These are phyloP conservation scores for Tylopilus subfusipes DNA, from an alignment of 768 basidiomycete species.

Conservation along the genomic window DNA sequence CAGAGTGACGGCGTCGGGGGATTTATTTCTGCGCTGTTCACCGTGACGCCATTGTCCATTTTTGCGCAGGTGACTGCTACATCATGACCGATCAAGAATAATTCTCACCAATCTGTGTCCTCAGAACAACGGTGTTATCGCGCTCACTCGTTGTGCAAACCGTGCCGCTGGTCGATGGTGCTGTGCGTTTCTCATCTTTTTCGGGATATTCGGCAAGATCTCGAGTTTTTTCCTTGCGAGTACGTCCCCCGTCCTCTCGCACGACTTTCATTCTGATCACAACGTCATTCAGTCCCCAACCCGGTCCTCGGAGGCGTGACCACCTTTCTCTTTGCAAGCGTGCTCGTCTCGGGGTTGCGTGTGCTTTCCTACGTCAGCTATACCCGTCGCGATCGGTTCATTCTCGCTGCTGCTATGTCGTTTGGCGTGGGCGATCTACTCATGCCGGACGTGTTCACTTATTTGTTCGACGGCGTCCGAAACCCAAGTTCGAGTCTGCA, in stretches of 20 bases:
- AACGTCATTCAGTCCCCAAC: constrained; percentile 52
- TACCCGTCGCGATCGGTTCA: constrained; percentile 62
- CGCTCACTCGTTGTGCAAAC: constrained; percentile 82
- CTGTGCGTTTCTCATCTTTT: constrained; percentile 73
- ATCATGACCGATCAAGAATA: neutral
- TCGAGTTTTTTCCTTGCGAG: constrained; percentile 81
- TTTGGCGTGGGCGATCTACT: constrained; percentile 73
- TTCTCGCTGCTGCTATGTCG: constrained; percentile 64
- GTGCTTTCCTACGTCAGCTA: constrained; percentile 61
- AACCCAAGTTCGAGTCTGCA: constrained; percentile 52
- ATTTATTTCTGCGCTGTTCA: constrained; percentile 75
- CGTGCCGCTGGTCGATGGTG: constrained; percentile 76
- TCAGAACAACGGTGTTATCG: constrained; percentile 79
- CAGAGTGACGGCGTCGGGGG: constrained; percentile 80
- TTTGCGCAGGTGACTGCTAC: constrained; percentile 55
- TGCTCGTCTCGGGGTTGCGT: constrained; percentile 65
- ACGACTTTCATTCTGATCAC: neutral
- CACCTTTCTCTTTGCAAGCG: constrained; percentile 80
- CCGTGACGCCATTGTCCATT: constrained; percentile 73
- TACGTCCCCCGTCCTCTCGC: constrained; percentile 23
- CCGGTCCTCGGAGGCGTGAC: constrained; percentile 83
- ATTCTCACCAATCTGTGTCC: neutral
- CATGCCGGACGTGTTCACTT: constrained; percentile 58
- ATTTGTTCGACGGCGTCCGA: constrained; percentile 63
- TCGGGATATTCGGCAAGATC: constrained; percentile 77